Base-by-base conservation (phyloP, 805 yeast genomes). In the Maudiozyma pseudohumilis region DNA sequence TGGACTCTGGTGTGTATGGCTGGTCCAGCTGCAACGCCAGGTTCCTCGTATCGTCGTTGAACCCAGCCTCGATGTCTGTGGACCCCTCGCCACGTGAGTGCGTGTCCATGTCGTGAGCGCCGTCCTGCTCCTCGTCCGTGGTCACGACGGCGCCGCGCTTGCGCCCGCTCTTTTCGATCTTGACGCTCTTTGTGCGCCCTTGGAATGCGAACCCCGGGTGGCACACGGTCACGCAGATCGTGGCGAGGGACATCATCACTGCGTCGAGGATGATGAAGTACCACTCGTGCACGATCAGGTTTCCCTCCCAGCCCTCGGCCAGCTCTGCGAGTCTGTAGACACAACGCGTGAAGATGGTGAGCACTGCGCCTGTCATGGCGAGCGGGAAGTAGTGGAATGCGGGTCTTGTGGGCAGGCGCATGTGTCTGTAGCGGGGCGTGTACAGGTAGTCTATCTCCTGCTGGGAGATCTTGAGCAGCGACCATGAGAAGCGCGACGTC, bases 241-340 rank as follows among this genome's bases (percentile, higher is more conserved):
- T 52, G 0, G 79, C 72, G 4, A 77, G 32, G 0, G 71, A 53
- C 59, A 80, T 68, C 80, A 79, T 74, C 37, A 79, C 50, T 2
- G 76, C 77, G 47, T 80, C 88, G 15, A 80, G 57, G 13, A 70
- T 64, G 53, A 79, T 62, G 48, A 80, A 72, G 48, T 70, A 77
- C 32, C 64, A 56, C 53, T 80, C 86, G 38, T 71, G 74, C 2
- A 67, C 63, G 34, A 82, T 79, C 48, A 86, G 61, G 40, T 57
- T 65, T 1, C 94, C 89, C 6, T 52, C 41, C 80, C 88, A 83
- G 11, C 63, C 64, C 50, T 77, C 75, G 2, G 76, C 58, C 40
- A 86, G 64, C 58, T 86, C 95, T 27, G 73, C 68, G 22, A 83
- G 68, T 53, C 95, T 71, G 59, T 82, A 85, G 29, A 77, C 63